Evolutionary conservation across 306 rosid genomes (phyloP), one percentile per base, ranked within the genome.

Genomic region (Myrica gale): DNA sequence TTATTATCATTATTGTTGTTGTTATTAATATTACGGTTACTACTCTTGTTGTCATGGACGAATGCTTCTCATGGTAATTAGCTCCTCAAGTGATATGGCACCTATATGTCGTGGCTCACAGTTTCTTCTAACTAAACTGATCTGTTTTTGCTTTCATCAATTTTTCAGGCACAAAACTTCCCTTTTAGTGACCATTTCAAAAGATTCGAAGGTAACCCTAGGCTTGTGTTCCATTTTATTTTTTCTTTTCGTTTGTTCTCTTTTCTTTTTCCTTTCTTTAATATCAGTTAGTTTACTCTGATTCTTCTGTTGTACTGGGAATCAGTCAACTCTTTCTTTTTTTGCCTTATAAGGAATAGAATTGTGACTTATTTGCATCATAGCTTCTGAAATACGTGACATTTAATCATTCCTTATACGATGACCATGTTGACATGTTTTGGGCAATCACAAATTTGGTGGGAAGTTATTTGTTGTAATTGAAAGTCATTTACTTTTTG

Each of bases 181-280:
- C 10, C 93, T 88, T 78, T 88, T 93, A 90, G 93, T 78, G 81
- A 84, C 91, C 67, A 82, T 91, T 73, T 84, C 98, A n/a, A 86
- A 84, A 83, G 93, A 91, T 82, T 91, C 97, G 5, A 93, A 88
- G 98, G 97, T 89, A 73, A 45, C 19, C 10, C 68, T 52, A 72
- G 39, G 43, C 56, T 20, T 68, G 52, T 15, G 42, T 79, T 46
- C 21, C 46, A 44, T 57, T 52, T 19, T 4, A 61, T 32, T 52
- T 45, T 51, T 63, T 5, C 51, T 7, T 42, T n/a, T 44, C 10
- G 17, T 80, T 80, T 63, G 20, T 55, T n/a, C 41, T 58, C 46
- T 42, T 72, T 68, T 50, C 46, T 32, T 74, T 50, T 10, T 46
- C 74, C 60, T 68, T 61, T 72, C 41, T 46, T 52, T 77, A 51